phyloP scores from a whole-genome alignment of 78 protist species.

The Polysphondylium violaceum region DNA sequence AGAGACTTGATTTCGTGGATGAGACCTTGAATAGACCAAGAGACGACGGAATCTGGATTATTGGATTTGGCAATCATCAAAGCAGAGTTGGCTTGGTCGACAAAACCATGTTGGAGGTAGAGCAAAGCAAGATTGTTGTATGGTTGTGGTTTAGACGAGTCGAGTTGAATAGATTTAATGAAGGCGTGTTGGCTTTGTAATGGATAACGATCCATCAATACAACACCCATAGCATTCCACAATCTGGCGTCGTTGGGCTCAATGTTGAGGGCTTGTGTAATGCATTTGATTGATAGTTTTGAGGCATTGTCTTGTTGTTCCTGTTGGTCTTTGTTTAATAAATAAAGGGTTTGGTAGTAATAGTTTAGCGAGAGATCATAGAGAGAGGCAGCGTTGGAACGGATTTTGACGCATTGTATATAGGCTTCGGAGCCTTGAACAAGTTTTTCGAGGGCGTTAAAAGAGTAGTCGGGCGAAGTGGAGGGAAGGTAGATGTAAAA shows the following conservation, averaged over 20 bases:
- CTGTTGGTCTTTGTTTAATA: neutral
- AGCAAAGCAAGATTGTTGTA: constrained; percentile 62
- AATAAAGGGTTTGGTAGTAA: constrained; percentile 37
- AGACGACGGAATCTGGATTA: neutral
- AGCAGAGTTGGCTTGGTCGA: constrained; percentile 23
- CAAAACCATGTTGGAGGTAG: constrained; percentile 38
- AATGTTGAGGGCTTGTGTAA: constrained; percentile 30
- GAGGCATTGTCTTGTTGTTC: constrained; percentile 12
- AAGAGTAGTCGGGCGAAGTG: neutral
- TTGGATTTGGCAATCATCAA: constrained; percentile 41
- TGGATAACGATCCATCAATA: constrained; percentile 72
- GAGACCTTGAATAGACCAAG: constrained; percentile 74
- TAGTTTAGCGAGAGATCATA: constrained; percentile 34
- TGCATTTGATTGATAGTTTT: constrained; percentile 32
- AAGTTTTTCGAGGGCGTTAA: neutral
- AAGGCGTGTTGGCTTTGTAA: constrained; percentile 58
- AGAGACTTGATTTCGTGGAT: constrained; percentile 28
- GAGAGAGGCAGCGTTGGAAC: constrained; percentile 7
- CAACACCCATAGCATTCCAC: constrained; percentile 75
- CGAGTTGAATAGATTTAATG: constrained; percentile 68
- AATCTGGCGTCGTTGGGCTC: constrained; percentile 15
- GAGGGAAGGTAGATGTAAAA: neutral
- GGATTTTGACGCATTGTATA: constrained; percentile 10
- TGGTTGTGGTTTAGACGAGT: constrained; percentile 41
- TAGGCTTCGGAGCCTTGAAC: constrained; percentile 26